Evolutionary conservation across 116 monocot genomes (phyloP).

Genomic region (Trichopus zeylanicus): DNA sequence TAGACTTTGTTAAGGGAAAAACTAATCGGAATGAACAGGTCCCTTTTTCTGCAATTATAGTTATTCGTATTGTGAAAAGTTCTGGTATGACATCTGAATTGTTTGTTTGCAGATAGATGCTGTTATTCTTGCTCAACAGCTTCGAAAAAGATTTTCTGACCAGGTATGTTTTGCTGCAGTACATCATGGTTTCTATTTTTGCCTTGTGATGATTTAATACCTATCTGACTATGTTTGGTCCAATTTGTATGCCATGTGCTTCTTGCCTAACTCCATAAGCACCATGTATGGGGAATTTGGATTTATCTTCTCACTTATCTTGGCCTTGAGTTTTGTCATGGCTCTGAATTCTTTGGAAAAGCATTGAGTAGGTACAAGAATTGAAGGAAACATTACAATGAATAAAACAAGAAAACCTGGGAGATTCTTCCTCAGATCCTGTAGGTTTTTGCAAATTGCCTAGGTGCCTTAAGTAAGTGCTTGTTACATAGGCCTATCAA

Average conservation of each 20-base stretch:
- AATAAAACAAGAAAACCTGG: too few relatives aligned
- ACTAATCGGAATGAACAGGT: constrained; percentile 69
- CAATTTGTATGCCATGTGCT: too few relatives aligned
- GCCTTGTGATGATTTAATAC: not conserved
- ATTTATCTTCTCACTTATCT: too few relatives aligned
- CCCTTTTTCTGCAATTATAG: not conserved
- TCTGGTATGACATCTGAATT: constrained; percentile 4
- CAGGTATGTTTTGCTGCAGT: constrained; percentile 48
- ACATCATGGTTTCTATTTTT: not conserved
- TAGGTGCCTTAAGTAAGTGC: not conserved
- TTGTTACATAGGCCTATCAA: not conserved
- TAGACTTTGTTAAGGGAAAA: constrained; percentile 78
- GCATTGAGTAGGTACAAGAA: too few relatives aligned
- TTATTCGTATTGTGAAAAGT: not conserved
- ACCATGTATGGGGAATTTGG: too few relatives aligned
- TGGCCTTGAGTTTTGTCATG: too few relatives aligned
- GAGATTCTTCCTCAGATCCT: too few relatives aligned
- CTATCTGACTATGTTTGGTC: too few relatives aligned
- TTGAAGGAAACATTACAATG: too few relatives aligned
- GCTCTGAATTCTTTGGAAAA: too few relatives aligned
- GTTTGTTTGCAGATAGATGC: constrained; percentile 77
- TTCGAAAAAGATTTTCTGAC: constrained; percentile 56
- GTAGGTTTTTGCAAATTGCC: not conserved
- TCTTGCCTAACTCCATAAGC: too few relatives aligned
- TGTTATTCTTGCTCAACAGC: constrained; percentile 71